Base-by-base conservation (phyloP, 169 alveolate genomes). In the Plasmodium ovale region DNA sequence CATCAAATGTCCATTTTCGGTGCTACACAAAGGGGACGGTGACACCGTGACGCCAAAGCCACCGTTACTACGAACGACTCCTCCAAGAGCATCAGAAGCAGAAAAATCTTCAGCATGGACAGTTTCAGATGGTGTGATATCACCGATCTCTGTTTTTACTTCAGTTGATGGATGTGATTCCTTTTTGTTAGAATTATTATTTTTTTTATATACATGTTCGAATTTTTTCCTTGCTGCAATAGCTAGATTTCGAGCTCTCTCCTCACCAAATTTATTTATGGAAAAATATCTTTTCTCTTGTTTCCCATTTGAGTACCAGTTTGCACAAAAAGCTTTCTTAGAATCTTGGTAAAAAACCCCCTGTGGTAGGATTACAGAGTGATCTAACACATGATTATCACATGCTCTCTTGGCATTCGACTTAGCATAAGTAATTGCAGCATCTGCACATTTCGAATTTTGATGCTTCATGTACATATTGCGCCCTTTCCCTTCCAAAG, bases 231-330 rank as follows among this genome's bases (percentile, higher is more conserved):
- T 87, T 44, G 95, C 93, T 35, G 92, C 96, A 31, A 94, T 94
- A 3, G 96, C 96, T 33, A 94, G 53, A 91, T 91, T 82, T 39
- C 95, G 27, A 2, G 96, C 96, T 88, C 89, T 93, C 73, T 94
- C 96, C 62, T 92, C 93, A 5, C 96, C 96, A 79, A 94, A 94
- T 16, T 94, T 91, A 42, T 94, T 94, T 10, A 94, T 94, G 25
- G 96, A 94, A 44, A 94, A 94, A 88, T 94, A 94, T 29, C 95
- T 42, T 62, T 94, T 94, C 92, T 92, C 94, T 72, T 94, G 92
- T 87, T 94, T 94, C 53, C 96, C 94, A 89, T 94, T 94, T 14
- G 93, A 94, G 53, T 94, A 94, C 96, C 96, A 94, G 21, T 94
- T 94, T 3, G 96, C 96, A 85, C 91, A 85, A 51, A 85, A 85